Conservation (phyloP, 2,329 filamentous ascomycete genomes). For the Fonsecaea multimorphosa region DNA sequence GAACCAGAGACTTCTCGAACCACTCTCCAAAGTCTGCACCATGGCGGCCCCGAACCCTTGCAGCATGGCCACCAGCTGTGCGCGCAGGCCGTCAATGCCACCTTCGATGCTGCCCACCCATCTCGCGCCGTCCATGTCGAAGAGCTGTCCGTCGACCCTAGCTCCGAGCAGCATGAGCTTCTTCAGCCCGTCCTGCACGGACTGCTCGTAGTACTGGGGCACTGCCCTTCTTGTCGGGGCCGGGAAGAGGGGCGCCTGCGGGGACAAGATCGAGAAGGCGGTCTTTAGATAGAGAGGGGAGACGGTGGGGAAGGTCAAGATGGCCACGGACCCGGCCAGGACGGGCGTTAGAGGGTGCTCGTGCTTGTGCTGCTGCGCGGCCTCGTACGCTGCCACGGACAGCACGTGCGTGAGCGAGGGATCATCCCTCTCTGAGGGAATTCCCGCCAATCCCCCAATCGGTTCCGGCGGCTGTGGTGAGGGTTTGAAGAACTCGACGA, state of each 20-base stretch:
- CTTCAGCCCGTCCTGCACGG: slow-evolving; percentile 79
- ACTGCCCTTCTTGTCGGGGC: slow-evolving; percentile 76
- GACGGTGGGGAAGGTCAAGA: slow-evolving; percentile 80
- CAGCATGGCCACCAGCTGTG: slow-evolving; percentile 80
- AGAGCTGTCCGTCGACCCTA: slow-evolving; percentile 81
- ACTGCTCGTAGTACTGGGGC: slow-evolving; percentile 79
- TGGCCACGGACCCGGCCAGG: slow-evolving; percentile 78
- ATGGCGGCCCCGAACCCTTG: slow-evolving; percentile 79
- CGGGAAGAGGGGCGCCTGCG: slow-evolving; percentile 72
- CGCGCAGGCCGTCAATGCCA: slow-evolving; percentile 80
- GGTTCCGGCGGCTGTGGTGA: slow-evolving; percentile 43
- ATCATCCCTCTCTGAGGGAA: slow-evolving; percentile 44
- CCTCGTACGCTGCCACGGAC: slow-evolving; percentile 60
- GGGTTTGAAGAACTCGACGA: slow-evolving; percentile 82
- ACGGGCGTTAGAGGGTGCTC: slow-evolving; percentile 73
- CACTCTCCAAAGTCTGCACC: slow-evolving; percentile 77
- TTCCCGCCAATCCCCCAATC: slow-evolving; percentile 39
- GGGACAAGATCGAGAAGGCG: slow-evolving; percentile 77
- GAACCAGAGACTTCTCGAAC: slow-evolving; percentile 81
- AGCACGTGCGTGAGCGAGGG: slow-evolving; percentile 63
- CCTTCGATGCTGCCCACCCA: slow-evolving; percentile 80
- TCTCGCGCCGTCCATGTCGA: slow-evolving; percentile 73
- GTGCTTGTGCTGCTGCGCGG: slow-evolving; percentile 57
- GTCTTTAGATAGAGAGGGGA: slow-evolving; percentile 83
- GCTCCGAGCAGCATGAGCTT: slow-evolving; percentile 89